Base-by-base conservation (phyloP, 2,329 filamentous ascomycete genomes). In the Trichophyton schoenleinii region DNA sequence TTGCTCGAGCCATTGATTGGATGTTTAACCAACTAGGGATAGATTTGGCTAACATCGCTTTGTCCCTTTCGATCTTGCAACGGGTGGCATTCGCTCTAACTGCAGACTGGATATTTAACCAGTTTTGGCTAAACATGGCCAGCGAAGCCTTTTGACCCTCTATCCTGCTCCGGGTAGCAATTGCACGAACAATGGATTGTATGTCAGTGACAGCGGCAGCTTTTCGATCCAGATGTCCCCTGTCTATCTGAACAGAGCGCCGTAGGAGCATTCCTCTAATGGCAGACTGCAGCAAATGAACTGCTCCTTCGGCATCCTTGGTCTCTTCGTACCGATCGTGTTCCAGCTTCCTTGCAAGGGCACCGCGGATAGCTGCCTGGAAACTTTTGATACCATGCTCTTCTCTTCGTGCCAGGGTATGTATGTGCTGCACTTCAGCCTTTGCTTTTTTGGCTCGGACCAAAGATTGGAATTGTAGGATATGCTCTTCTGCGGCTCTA, bases 381-480 rank as follows among this genome's bases (percentile, higher is more conserved):
- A 85, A 75, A 11, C 69, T 67, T 60, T 77, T 75, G 64, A 81
- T 72, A 1, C 76, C 75, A 15, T 74, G 70, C 41, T 75, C 72
- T 60, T 78, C 72, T 62, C 68, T 71, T 34, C 72, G 72, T 57
- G 75, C 67, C 44, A 68, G 70, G 44, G 66, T 70, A 63, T 72
- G 76, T 55, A 80, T 63, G 13, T 75, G 65, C 67, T 77, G 65
- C 66, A 79, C 68, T 71, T 77, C 68, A 9, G 70, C 67, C 60
- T 79, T 73, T 22, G 73, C 72, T 65, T 74, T 75, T 41, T 73
- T 67, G 70, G 76, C 78, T 83, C 88, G 83, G 80, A 91, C 74
- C 55, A 95, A 79, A 71, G 86, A 95, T 73, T 99, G 94, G 11
- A 99, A 78, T 68, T 85, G 84, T 63, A 94, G 75, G 53, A 97